Evolutionary conservation across 192 early-diverging fungal species (phyloP), one percentile per base, ranked within the genome.

Genomic region (Backusella sp.): DNA sequence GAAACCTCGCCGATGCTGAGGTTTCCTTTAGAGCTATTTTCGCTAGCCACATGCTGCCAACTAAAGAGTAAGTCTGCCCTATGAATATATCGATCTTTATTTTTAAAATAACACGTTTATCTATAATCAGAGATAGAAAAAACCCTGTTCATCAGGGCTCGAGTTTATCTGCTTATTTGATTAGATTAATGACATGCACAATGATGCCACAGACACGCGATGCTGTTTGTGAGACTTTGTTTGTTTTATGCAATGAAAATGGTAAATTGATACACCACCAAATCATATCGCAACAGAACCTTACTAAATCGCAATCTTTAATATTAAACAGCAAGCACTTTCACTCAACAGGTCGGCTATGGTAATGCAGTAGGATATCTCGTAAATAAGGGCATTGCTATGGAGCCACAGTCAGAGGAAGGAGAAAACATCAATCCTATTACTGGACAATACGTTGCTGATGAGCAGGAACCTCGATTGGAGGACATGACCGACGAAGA

Each of bases 401-500:
- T 91, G 19, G 78, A 79, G 6, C 72, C 84, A 5, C 81, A 65
- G 1, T 39, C 52, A 14, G 68, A 66, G 34, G 75, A 69, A 4
- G 76, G 75, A 1, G 49, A 68, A 12, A 41, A 70, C 71, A 37
- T 97, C 42, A 93, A 99, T 80, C 97, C 98, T 0, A 95, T 99
- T 67, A 99, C 96, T 0, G 98, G 98, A 3, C 90, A 92, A 72
- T 87, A 90, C 70, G 59, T 87, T 46, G 66, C 72, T 26, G 75
- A 76, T 34, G 84, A 81, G 14, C 82, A 88, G 19, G 70, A 82
- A 23, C 82, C 84, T 11, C 77, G 81, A 41, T 88, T 95, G 82
- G 88, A 90, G 7, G 86, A 89, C 15, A 95, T 99, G 95, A 98
- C 95, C 2, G 95, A 97, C 46, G 98, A 97, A 78, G 97, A 99